Percentiles rank a stretch among this genome's conserved stretches.
phyloP scores from a whole-genome alignment of 352 stramenopile genomes.

The Phytophthora europaea region DNA sequence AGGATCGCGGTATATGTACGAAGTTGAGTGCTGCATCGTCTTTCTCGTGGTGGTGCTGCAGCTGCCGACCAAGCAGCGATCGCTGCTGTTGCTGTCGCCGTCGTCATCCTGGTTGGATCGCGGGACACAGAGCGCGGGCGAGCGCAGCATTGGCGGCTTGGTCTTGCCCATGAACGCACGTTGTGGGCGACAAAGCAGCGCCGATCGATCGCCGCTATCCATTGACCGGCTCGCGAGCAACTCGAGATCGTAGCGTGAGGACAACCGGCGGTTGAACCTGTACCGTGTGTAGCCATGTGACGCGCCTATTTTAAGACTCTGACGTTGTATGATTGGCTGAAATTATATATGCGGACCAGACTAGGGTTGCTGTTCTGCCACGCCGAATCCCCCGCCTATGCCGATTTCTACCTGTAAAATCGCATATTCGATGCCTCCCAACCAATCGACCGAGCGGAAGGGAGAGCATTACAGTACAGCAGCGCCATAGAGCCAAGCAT shows the following conservation, averaged over 20 bases:
- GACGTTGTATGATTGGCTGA: constrained; percentile 10
- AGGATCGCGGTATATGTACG: constrained; percentile 1
- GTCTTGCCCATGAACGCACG: constrained; percentile 24
- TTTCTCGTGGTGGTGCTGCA: constrained; percentile 3
- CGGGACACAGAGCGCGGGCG: constrained; percentile 4
- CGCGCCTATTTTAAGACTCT: constrained; percentile 26
- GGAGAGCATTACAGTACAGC: constrained; percentile 25
- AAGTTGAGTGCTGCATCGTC: constrained; percentile 23
- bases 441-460: constrained; percentile 27
- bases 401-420: constrained; percentile 11
- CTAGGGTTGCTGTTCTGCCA: constrained; percentile 5
- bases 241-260: constrained; percentile 1
- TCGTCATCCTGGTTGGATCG: constrained; percentile 40
- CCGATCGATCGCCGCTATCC: constrained; percentile 22
- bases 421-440: constrained; percentile 34
- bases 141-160: constrained; percentile 5
- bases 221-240: constrained; percentile 19
- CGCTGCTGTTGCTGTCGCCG: neutral
- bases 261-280: constrained; percentile 12
- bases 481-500: constrained; percentile 40
- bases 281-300: constrained; percentile 36
- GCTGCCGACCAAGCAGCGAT: constrained; percentile 2
- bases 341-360: neutral
- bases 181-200: constrained; percentile 6
- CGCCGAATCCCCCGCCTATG: constrained; percentile 6